phyloP scores from a whole-genome alignment of 192 early-diverging fungal species.

The Rhizophagus sp. region DNA sequence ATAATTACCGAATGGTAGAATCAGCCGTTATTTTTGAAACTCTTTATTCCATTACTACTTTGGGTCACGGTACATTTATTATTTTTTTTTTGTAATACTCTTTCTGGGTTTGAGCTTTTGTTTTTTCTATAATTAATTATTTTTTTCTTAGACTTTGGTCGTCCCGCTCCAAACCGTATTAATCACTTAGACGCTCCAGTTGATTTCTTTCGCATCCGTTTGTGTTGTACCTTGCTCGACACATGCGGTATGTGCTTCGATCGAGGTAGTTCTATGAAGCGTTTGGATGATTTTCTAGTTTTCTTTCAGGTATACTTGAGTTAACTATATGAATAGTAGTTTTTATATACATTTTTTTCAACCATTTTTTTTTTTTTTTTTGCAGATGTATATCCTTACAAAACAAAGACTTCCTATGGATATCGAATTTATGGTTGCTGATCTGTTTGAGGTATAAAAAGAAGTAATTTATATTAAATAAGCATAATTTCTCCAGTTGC shows the following conservation, averaged over 20 bases:
- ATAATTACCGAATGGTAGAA: constrained; percentile 86
- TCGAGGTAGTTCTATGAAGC: constrained; percentile 61
- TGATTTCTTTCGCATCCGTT: constrained; percentile 92
- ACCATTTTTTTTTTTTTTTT: neutral
- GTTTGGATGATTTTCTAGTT: constrained; percentile 72
- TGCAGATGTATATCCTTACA: constrained; percentile 79
- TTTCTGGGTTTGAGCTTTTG: neutral
- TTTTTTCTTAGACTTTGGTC: constrained; percentile 45
- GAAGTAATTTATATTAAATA: neutral
- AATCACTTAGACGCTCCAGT: constrained; percentile 74
- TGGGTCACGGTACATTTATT: constrained; percentile 72
- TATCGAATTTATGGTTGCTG: constrained; percentile 82
- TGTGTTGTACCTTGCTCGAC: constrained; percentile 84
- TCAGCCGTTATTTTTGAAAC: constrained; percentile 78
- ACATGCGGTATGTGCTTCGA: constrained; percentile 86
- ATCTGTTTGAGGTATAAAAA: constrained; percentile 67
- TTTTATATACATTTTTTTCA: neutral
- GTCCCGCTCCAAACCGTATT: constrained; percentile 54
- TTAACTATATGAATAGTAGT: neutral
- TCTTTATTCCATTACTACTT: constrained; percentile 77
- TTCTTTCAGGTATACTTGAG: constrained; percentile 70
- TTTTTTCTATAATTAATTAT: neutral
- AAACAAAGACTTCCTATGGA: constrained; percentile 86
- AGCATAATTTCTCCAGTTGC: neutral
- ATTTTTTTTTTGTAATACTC: neutral